Evolutionary conservation across 805 yeast genomes (phyloP), one percentile per base, ranked within the genome.

Genomic region (Ogataea paraovalis): DNA sequence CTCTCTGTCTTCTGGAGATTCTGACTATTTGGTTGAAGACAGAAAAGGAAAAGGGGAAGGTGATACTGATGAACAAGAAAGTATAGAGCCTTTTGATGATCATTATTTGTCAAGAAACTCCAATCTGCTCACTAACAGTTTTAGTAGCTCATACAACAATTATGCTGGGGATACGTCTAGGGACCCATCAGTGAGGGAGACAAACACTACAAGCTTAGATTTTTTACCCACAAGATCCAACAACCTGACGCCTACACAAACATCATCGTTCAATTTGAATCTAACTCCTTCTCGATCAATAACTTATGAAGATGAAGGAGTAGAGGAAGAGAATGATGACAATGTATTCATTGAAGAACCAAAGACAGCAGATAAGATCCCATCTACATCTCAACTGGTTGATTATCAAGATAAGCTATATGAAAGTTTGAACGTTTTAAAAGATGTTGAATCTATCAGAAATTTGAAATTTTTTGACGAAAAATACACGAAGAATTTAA

Each of bases 391-490:
- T 43, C 87, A 89, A 7, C 71, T 73, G 42, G 82, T 79, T 19
- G 82, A 86, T 45, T 70, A 78, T 50, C 90, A 83, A 66, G 96
- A 87, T 65, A 75, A 77, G 58, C 71, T 87, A 41, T 91, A 96
- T 96, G 83, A 92, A 6, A 95, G 88, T 55, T 82, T 90, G 43
- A 96, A 87, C 57, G 84, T 87, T 0, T 72, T 92, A 52, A 91
- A 88, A 53, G 96, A 87, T 53, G 94, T 89, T 7, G 76, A 78
- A 47, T 72, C 71, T 44, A 73, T 84, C 71, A 80, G 57, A 53
- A 74, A 64, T 42, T 74, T 73, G 38, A 72, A 75, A n/a, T 77
- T 71, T 57, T 81, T 82, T 59, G 77, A 76, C 46, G 70, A 66
- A 4, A 63, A 69, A 38, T 85, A 83, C 59, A 70, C 73, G 16